Percentiles rank a stretch among this genome's conserved stretches.
These are phyloP conservation scores for Trichoderma harzianum DNA, from an alignment of 2,329 filamentous ascomycete species.

Conservation along the genomic window DNA sequence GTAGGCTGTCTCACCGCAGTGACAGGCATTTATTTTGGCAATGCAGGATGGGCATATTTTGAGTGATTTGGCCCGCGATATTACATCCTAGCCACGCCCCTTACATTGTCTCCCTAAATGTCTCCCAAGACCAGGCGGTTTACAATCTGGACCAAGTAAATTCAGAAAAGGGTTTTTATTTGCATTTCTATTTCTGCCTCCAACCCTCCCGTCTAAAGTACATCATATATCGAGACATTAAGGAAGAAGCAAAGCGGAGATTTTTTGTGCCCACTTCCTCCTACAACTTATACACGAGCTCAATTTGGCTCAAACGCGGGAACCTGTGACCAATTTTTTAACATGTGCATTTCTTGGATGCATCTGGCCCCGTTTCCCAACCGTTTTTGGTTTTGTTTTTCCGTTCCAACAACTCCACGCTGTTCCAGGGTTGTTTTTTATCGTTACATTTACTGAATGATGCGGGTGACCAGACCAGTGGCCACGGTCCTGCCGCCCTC, in stretches of 20 bases:
- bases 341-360: slow-evolving; percentile 1
- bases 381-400: slow-evolving; percentile 15
- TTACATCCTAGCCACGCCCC: neutral
- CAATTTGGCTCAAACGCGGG: slow-evolving; percentile 29
- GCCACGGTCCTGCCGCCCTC: slow-evolving; percentile 91
- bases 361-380: neutral
- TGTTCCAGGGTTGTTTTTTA: slow-evolving; percentile 14
- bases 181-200: slow-evolving; percentile 15
- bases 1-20: neutral
- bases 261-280: slow-evolving; percentile 33
- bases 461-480: slow-evolving; percentile 76
- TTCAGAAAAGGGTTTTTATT: slow-evolving; percentile 7
- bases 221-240: slow-evolving; percentile 34
- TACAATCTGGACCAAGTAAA: neutral
- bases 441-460: slow-evolving; percentile 50
- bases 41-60: neutral
- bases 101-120: neutral
- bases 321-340: slow-evolving; percentile 11
- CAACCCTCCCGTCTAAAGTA: slow-evolving; percentile 34
- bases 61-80: neutral
- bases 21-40: neutral
- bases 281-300: slow-evolving; percentile 37
- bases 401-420: slow-evolving; percentile 8
- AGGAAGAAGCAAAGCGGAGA: slow-evolving; percentile 42
- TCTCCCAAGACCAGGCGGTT: neutral